These are phyloP conservation scores for Boletus patriciae DNA, from an alignment of 768 basidiomycete species.

Conservation along the genomic window DNA sequence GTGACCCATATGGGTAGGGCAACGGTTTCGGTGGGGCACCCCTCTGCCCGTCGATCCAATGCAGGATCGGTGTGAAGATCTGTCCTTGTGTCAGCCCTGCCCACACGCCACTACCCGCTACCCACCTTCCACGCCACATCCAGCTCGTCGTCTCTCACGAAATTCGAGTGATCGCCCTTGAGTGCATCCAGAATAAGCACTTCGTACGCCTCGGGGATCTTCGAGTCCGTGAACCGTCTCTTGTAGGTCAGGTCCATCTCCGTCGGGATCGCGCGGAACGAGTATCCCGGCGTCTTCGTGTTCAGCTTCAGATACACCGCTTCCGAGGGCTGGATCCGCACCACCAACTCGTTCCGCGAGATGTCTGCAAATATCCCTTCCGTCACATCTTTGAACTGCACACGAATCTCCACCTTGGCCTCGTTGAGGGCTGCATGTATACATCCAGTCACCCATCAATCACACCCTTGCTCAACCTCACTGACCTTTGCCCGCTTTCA, in stretches of 20 bases:
- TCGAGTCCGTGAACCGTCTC: slow-evolving; percentile 83
- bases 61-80: slow-evolving; percentile 93
- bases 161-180: slow-evolving; percentile 99
- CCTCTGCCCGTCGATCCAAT: slow-evolving; percentile 87
- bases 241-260: slow-evolving; percentile 99
- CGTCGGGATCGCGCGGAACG: slow-evolving; percentile 86
- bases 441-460: slow-evolving; percentile 12
- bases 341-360: slow-evolving; percentile 93
- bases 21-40: slow-evolving; percentile 69
- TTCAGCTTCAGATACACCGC: slow-evolving; percentile 98
- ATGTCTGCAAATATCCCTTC: slow-evolving; percentile 97
- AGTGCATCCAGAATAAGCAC: slow-evolving; percentile 93
- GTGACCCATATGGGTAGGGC: slow-evolving; percentile 88
- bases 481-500: slow-evolving; percentile 96
- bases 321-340: slow-evolving; percentile 95
- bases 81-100: slow-evolving; percentile 31
- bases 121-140: slow-evolving; percentile 95
- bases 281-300: slow-evolving; percentile 88
- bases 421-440: slow-evolving; percentile 80
- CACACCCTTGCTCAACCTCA: slow-evolving; percentile 10
- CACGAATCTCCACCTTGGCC: slow-evolving; percentile 96
- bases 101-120: background rate
- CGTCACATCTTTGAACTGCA: slow-evolving; percentile 98
- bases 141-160: slow-evolving; percentile 96
- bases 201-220: slow-evolving; percentile 97